These are phyloP conservation scores for Xylaria bambusicola DNA, from an alignment of 495 filamentous ascomycete species.

Conservation along the genomic window DNA sequence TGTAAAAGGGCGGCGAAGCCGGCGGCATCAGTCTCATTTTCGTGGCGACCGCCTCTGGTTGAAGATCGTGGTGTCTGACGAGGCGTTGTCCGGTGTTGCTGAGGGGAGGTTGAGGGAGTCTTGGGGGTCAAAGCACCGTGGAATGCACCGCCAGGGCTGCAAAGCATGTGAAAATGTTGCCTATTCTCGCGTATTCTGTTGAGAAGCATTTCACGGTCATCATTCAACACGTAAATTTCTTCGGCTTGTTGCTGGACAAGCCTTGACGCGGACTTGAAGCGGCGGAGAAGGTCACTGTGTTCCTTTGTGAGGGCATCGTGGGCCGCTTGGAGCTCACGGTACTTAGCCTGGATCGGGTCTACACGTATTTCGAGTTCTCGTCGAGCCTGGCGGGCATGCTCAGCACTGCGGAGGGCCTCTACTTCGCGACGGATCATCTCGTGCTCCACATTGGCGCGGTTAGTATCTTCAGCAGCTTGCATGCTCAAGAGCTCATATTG, in stretches of 20 bases:
- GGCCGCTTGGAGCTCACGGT: slow-evolving; percentile 47
- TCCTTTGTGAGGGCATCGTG: slow-evolving; percentile 64
- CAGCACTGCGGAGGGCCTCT: slow-evolving; percentile 73
- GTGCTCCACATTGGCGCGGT: slow-evolving; percentile 88
- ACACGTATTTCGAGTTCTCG: slow-evolving; percentile 43
- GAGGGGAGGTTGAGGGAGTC: slow-evolving; percentile 50
- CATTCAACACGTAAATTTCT: slow-evolving; percentile 62
- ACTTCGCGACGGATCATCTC: slow-evolving; percentile 91
- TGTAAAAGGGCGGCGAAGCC: slow-evolving; percentile 78
- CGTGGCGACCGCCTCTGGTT: slow-evolving; percentile 39
- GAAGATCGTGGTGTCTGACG: slow-evolving; percentile 51
- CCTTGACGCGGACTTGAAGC: slow-evolving; percentile 71
- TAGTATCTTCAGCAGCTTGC: slow-evolving; percentile 81
- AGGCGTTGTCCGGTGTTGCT: slow-evolving; percentile 48
- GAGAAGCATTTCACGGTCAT: slow-evolving; percentile 74
- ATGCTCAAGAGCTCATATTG: slow-evolving; percentile 87
- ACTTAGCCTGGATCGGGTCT: slow-evolving; percentile 46
- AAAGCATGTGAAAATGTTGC: slow-evolving; percentile 73
- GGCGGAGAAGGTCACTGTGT: slow-evolving; percentile 62
- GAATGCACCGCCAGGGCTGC: slow-evolving; percentile 57
- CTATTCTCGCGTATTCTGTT: slow-evolving; percentile 86
- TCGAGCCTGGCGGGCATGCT: slow-evolving; percentile 51
- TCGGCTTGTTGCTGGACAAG: slow-evolving; percentile 68
- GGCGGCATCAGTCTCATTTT: slow-evolving; percentile 45
- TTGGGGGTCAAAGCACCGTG: slow-evolving; percentile 57